A percentile compares a stretch with the other conserved stretches of the same genome.
These are phyloP conservation scores for Xanthoconium separans DNA, from an alignment of 1,284 basidiomycete genomes.

Conservation along the genomic window DNA sequence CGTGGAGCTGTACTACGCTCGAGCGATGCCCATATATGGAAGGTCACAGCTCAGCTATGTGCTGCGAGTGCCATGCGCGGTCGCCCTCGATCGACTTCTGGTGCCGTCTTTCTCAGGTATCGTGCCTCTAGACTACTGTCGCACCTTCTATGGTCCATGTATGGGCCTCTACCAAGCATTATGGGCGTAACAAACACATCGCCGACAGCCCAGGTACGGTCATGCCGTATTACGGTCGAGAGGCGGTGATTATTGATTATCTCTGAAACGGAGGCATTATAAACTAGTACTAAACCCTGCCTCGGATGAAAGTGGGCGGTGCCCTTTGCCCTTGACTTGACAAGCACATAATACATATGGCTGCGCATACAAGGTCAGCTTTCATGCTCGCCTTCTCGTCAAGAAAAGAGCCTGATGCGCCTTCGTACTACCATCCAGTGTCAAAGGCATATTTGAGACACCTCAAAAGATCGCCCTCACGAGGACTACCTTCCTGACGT, in stretches of 20 bases:
- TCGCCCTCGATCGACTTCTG: no score
- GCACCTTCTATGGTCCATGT: no score
- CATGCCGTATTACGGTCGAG: neutral
- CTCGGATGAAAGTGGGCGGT: no score
- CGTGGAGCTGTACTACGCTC: no score
- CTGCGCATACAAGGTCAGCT: slow-evolving; percentile 4
- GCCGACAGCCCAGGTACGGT: no score
- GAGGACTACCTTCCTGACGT: slow-evolving; percentile 6
- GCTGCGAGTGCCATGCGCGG: no score
- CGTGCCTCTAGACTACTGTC: no score
- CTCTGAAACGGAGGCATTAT: neutral
- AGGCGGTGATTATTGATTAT: neutral
- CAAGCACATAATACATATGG: neutral
- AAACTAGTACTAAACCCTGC: neutral
- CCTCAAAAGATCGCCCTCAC: slow-evolving; percentile 12
- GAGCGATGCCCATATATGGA: no score
- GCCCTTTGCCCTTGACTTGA: neutral
- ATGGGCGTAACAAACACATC: no score
- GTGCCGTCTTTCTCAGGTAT: no score
- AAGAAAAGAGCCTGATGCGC: neutral
- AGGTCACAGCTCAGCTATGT: no score
- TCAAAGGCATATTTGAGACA: slow-evolving; percentile 4
- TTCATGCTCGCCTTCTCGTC: neutral
- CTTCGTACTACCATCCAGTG: neutral
- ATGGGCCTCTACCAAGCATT: no score